These are phyloP conservation scores for Boletellus sp. DNA, from an alignment of 1,284 basidiomycete species.

Conservation along the genomic window DNA sequence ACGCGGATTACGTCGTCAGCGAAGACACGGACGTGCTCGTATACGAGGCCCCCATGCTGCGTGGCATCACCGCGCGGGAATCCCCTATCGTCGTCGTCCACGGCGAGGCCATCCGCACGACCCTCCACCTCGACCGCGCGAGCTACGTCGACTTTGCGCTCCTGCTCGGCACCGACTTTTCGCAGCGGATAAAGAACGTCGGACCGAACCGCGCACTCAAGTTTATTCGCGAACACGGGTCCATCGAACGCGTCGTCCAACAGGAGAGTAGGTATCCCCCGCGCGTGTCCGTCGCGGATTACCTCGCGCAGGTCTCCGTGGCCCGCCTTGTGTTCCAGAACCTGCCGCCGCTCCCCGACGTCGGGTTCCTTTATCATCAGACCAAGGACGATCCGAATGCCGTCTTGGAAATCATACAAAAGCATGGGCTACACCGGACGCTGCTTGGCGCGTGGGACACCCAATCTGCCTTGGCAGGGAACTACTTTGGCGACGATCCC, in stretches of 20 bases:
- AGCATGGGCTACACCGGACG: slow-evolving; percentile 45
- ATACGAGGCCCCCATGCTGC: slow-evolving; percentile 75
- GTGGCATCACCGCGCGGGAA: slow-evolving; percentile 61
- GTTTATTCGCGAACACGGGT: slow-evolving; percentile 65
- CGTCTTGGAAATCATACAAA: slow-evolving; percentile 45
- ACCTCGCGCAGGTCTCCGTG: slow-evolving; percentile 56
- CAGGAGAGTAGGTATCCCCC: slow-evolving; percentile 53
- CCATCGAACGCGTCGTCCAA: slow-evolving; percentile 71
- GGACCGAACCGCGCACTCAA: slow-evolving; percentile 73
- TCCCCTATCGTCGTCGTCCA: slow-evolving; percentile 62
- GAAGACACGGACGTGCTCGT: slow-evolving; percentile 85
- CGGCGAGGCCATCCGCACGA: slow-evolving; percentile 58
- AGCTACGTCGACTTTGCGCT: slow-evolving; percentile 80
- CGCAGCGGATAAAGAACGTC: slow-evolving; percentile 73
- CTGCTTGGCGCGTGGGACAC: slow-evolving; percentile 44
- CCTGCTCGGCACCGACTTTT: slow-evolving; percentile 86
- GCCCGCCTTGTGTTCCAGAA: slow-evolving; percentile 62
- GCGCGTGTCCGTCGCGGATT: slow-evolving; percentile 42
- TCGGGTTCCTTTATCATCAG: slow-evolving; percentile 31
- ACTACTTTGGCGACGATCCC: slow-evolving; percentile 66
- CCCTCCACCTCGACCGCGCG: slow-evolving; percentile 51
- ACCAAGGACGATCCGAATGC: slow-evolving; percentile 38
- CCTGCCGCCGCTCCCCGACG: slow-evolving; percentile 56
- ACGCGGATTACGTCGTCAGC: slow-evolving; percentile 81
- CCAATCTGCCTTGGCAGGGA: slow-evolving; percentile 48